phyloP scores from a whole-genome alignment of 2,329 filamentous ascomycete genomes.

The Colletotrichum sp. region DNA sequence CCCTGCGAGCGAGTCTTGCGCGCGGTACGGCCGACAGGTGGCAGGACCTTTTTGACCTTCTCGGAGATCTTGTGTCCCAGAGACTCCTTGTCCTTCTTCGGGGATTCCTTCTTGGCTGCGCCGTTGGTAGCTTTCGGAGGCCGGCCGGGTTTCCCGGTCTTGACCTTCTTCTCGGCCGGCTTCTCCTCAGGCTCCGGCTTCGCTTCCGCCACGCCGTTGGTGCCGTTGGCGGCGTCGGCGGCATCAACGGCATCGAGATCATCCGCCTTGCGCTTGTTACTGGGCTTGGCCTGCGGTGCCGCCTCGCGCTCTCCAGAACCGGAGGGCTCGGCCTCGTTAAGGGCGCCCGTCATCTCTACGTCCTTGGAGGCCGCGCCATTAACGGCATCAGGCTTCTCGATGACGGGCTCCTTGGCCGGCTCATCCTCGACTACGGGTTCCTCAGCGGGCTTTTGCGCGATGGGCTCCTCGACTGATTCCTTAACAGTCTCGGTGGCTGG shows the following conservation, averaged over 20 bases:
- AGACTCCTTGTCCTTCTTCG: constrained; percentile 14
- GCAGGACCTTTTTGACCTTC: constrained; percentile 41
- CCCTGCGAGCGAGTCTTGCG: constrained; percentile 50
- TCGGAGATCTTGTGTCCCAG: constrained; percentile 25
- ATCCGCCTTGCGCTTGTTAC: constrained; percentile 44
- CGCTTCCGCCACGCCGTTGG: constrained; percentile 23
- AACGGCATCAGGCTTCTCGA: constrained; percentile 25
- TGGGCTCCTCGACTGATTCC: constrained; percentile 23
- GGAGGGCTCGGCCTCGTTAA: constrained; percentile 22
- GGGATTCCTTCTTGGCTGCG: background rate
- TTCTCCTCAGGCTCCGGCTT: background rate
- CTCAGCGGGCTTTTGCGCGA: constrained; percentile 27
- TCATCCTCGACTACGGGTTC: constrained; percentile 29
- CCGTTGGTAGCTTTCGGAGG: constrained; percentile 6
- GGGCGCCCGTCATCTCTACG: constrained; percentile 24
- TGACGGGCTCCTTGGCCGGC: constrained; percentile 33
- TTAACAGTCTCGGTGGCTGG: background rate
- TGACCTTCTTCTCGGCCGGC: constrained; percentile 28
- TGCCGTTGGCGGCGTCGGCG: constrained; percentile 19
- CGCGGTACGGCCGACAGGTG: constrained; percentile 38
- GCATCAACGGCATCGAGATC: constrained; percentile 28
- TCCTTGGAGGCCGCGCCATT: constrained; percentile 23
- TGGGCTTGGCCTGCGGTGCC: constrained; percentile 26
- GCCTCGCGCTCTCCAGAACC: constrained; percentile 12
- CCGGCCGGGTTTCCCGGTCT: constrained; percentile 21